These are phyloP conservation scores for Uronychia setigera DNA, from an alignment of 73 alveolate genomes.

Conservation along the genomic window DNA sequence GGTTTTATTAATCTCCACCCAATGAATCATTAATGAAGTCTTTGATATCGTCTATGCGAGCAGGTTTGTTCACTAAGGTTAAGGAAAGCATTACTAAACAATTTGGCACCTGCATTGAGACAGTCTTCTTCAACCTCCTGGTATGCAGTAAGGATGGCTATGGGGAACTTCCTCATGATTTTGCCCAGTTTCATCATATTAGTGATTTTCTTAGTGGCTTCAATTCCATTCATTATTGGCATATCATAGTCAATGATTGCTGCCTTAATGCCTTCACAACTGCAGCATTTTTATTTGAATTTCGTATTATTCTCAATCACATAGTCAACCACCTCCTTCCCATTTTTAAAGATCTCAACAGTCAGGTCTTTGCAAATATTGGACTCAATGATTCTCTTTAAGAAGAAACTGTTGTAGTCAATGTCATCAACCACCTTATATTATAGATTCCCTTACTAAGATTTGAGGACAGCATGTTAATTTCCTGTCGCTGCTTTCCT, in stretches of 20 bases:
- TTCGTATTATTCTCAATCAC: neutral
- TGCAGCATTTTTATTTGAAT: neutral
- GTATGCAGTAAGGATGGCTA: neutral
- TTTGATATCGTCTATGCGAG: neutral
- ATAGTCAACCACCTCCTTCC: neutral
- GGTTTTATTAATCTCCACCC: no score
- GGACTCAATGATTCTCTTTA: neutral
- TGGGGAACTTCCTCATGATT: neutral
- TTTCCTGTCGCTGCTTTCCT: no score
- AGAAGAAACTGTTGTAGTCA: neutral
- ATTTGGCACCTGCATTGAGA: neutral
- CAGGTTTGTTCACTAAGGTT: neutral
- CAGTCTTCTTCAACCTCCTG: neutral
- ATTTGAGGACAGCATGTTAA: neutral
- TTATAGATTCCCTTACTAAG: neutral
- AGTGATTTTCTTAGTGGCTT: neutral
- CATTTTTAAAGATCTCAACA: neutral
- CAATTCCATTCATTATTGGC: slow-evolving; percentile 14
- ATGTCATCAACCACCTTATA: neutral
- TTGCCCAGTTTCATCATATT: neutral
- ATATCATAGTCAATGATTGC: slow-evolving; percentile 4
- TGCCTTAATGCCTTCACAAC: neutral
- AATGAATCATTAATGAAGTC: neutral
- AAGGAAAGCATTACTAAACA: neutral
- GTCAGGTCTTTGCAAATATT: neutral